Base-by-base conservation (phyloP, 331 rosid species). In the Dryas integrifolia region DNA sequence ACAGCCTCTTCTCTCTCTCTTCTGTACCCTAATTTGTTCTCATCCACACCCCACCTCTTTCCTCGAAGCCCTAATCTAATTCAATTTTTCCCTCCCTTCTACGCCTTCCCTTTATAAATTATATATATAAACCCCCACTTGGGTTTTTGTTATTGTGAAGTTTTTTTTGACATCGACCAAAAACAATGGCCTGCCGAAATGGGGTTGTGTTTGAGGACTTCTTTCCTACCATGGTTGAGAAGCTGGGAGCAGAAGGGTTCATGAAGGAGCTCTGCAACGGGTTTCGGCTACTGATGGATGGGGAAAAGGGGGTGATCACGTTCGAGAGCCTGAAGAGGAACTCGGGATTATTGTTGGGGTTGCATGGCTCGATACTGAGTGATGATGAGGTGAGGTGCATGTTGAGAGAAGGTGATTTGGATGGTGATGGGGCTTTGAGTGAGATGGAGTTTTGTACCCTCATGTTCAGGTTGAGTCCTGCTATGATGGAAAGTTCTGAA, bases 391-490 rank as follows among this genome's bases (percentile, higher is more conserved):
- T 89, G 12, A 82, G 45, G 80, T 81, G 87, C 72, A 90, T 93
- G 98, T 77, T 93, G 12, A 78, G 79, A 58, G 97, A 88, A 85
- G 98, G 98, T 1, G 98, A 92, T 79, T 71, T 80, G 68, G 89
- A 92, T 70, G 96, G 93, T 0, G 93, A 92, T 85, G 97, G 88
- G 6, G 83, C 84, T 59, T 84, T 92, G 41, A 69, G 77, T 67
- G 92, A 90, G 72, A 86, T 87, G 92, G 98, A 92, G 75, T 92
- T 92, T 64, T 92, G 90, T 26, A 87, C 88, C 0, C 96, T 92
- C 58, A 92, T 92, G 98, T 86, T 92, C 74, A 88, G 87, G 84
- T 69, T 92, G 81, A 92, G 98, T 55, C 98, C 98, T 80, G 87
- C 82, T 62, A 82, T 92, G 83, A 92, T 92, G 97, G 79, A 69